These are phyloP conservation scores for Knoxia roxburghii DNA, from an alignment of 257 asterid genomes.

Conservation along the genomic window DNA sequence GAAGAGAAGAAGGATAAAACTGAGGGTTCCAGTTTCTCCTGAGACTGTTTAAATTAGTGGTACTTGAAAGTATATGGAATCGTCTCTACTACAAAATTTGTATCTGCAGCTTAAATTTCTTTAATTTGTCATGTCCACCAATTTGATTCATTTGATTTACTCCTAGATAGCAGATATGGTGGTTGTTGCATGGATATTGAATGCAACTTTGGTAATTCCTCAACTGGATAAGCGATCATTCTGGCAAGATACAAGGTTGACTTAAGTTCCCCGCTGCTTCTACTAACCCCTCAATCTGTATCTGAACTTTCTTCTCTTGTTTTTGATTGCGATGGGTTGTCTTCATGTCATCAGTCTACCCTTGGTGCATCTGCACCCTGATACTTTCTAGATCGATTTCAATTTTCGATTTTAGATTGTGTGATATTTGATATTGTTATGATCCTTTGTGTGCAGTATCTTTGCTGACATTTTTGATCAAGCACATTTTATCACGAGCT, in stretches of 20 bases:
- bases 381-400: background rate
- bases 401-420: background rate
- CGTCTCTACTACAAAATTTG: background rate
- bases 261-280: constrained; percentile 13
- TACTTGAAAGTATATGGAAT: background rate
- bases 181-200: constrained; percentile 89
- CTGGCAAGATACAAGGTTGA: constrained; percentile 94
- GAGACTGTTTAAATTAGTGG: background rate
- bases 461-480: constrained; percentile 91
- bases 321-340: background rate
- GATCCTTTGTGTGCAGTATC: constrained; percentile 48
- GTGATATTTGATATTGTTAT: constrained; percentile 2
- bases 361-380: background rate
- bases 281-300: background rate
- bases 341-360: background rate
- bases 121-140: background rate
- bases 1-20: background rate
- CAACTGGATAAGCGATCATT: constrained; percentile 85
- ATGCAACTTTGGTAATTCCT: constrained; percentile 92
- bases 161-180: constrained; percentile 97
- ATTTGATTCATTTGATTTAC: constrained; percentile 11
- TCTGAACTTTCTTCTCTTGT: background rate
- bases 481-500: constrained; percentile 56
- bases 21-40: background rate
- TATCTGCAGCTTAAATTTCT: background rate